Evolutionary conservation across 2,329 filamentous ascomycete species (phyloP).

Genomic region (Aspergillus novofumigatus): DNA sequence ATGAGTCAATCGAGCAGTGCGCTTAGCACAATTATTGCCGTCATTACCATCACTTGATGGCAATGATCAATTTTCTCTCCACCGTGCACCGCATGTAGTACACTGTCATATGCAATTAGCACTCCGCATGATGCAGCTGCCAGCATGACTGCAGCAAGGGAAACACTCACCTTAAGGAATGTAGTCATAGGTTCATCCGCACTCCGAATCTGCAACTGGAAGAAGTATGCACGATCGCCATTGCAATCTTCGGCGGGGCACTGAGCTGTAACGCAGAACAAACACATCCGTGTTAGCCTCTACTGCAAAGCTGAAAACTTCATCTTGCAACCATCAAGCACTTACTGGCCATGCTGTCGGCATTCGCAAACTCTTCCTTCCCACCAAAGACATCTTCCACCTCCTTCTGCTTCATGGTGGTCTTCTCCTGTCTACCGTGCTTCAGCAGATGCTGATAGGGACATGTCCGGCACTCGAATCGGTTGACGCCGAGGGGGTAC

Average conservation of each 20-base stretch:
- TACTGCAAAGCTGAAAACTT: neutral
- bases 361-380: conserved; percentile 83
- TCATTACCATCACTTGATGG: neutral
- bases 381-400: conserved; percentile 88
- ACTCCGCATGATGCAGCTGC: neutral
- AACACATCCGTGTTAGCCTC: conserved; percentile 11
- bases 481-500: conserved; percentile 56
- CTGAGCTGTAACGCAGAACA: conserved; percentile 53
- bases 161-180: conserved; percentile 71
- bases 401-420: conserved; percentile 75
- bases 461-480: conserved; percentile 92
- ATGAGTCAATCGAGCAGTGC: neutral
- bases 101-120: conserved; percentile 35
- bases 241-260: conserved; percentile 78
- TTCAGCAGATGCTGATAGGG: conserved; percentile 85
- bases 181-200: conserved; percentile 98
- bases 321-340: conserved; percentile 6
- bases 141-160: neutral
- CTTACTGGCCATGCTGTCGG: conserved; percentile 69
- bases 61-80: conserved; percentile 47
- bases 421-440: conserved; percentile 75
- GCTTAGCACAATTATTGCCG: neutral
- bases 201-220: conserved; percentile 94
- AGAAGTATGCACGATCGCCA: conserved; percentile 83
- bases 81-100: conserved; percentile 42